A percentile compares a stretch with the other conserved stretches of the same genome.
These are phyloP conservation scores for Phytophthora pseudosyringae DNA, from an alignment of 352 stramenopile species.

Conservation along the genomic window DNA sequence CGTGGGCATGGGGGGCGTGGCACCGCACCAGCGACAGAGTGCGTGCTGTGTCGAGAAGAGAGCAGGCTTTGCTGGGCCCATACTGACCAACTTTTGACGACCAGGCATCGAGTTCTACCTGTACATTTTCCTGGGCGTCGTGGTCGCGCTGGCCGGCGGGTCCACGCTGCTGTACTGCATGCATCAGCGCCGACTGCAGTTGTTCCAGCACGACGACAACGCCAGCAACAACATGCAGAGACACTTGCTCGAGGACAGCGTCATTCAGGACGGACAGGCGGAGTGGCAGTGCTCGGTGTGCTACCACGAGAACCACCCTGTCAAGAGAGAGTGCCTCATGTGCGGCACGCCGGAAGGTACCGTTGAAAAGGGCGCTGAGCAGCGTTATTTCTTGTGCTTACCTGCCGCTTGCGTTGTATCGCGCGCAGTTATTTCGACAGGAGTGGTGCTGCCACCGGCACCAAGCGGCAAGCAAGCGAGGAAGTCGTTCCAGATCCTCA, in stretches of 20 bases:
- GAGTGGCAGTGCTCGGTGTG: constrained; percentile 88
- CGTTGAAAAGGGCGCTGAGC: no score
- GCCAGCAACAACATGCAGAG: constrained; percentile 90
- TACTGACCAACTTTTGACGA: neutral
- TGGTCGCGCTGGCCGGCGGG: constrained; percentile 48
- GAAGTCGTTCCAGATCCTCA: constrained; percentile 37
- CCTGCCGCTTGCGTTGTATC: neutral
- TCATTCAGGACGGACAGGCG: constrained; percentile 67
- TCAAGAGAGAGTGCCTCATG: constrained; percentile 84
- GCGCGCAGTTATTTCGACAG: constrained; percentile 70
- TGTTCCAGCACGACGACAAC: constrained; percentile 73
- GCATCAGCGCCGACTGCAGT: constrained; percentile 64
- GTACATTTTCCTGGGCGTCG: constrained; percentile 75
- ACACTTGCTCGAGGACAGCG: constrained; percentile 82
- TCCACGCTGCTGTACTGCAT: constrained; percentile 69
- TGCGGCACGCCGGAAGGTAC: constrained; percentile 80
- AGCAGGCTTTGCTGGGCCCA: neutral
- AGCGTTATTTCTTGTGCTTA: constrained; percentile 5
- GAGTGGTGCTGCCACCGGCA: constrained; percentile 44
- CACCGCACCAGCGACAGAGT: constrained; percentile 30
- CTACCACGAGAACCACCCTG: constrained; percentile 87
- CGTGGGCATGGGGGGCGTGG: constrained; percentile 7
- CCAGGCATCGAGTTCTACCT: constrained; percentile 67
- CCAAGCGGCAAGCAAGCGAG: constrained; percentile 14
- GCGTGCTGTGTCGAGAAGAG: neutral